Evolutionary conservation across 768 basidiomycete genomes (phyloP).

Genomic region (Mycena galopus): DNA sequence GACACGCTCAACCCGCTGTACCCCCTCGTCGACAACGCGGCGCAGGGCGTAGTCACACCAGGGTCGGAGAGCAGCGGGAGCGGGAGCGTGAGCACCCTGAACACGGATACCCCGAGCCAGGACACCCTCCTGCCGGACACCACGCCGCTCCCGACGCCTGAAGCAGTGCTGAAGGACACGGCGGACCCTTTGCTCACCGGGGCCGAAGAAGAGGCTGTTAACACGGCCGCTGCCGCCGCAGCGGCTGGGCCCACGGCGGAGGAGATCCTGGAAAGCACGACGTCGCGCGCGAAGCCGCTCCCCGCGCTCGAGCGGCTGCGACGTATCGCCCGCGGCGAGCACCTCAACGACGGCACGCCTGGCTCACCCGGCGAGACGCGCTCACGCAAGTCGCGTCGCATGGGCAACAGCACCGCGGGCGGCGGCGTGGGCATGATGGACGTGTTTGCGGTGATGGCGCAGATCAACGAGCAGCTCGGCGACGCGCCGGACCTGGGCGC

Average conservation of each 20-base stretch:
- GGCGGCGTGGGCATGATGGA: constrained; percentile 77
- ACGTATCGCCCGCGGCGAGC: constrained; percentile 51
- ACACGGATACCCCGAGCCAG: constrained; percentile 20
- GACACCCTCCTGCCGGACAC: not conserved
- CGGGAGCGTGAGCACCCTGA: constrained; percentile 10
- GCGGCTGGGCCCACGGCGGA: constrained; percentile 63
- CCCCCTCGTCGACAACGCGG: constrained; percentile 31
- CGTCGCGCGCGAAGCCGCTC: constrained; percentile 74
- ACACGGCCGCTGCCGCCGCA: constrained; percentile 19
- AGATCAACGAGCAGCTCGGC: constrained; percentile 86
- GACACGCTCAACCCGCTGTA: constrained; percentile 81
- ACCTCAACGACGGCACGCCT: constrained; percentile 1
- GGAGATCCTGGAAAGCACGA: constrained; percentile 80
- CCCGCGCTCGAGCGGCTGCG: constrained; percentile 78
- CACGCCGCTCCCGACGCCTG: not conserved
- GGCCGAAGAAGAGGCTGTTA: not conserved
- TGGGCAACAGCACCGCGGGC: constrained; percentile 22
- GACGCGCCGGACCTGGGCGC: constrained; percentile 72
- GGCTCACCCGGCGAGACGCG: constrained; percentile 16
- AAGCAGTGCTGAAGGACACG: too few species aligned
- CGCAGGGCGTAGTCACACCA: not conserved
- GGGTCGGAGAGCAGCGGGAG: constrained; percentile 17
- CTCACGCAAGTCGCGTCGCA: constrained; percentile 38
- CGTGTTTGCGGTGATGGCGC: constrained; percentile 80
- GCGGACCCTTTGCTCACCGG: not conserved